Base-by-base conservation (phyloP, 2,329 filamentous ascomycete genomes). In the Didymosphaeria variabile region DNA sequence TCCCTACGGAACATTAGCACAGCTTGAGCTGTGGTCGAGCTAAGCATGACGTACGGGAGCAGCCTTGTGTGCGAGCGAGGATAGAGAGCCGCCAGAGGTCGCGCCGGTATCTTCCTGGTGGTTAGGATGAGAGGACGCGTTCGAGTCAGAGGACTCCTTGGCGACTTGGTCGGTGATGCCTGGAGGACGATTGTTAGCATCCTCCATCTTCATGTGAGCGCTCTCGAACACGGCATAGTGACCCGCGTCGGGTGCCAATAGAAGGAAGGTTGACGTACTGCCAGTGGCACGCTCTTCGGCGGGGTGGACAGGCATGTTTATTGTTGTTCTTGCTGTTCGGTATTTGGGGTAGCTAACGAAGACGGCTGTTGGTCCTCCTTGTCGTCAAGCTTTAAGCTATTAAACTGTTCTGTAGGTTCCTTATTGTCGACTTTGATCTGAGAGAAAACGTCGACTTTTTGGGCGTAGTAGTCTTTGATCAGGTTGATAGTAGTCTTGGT, bases 101-200 rank as follows among this genome's bases (percentile, higher is more conserved):
- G 72, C 75, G 29, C 68, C 65, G 52, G 64, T 73, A 19, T 76
- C 70, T 19, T 71, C 70, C 19, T 79, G 61, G 66, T 81, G 80
- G 19, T 74, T 59, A 32, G 60, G 44, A 61, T 79, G 76, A 34
- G 69, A 54, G 0, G 77, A 79, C 12, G 79, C 79, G 60, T 65
- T 81, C 23, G 77, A 79, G 71, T 80, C 75, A 26, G 65, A 70
- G 12, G 79, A 81, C 50, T 81, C 79, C 69, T 82, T 82, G 57
- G 80, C 80, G 50, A 82, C 74, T 66, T 80, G 67, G 70, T 82
- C 80, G 72, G 79, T 80, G 67, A 82, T 74, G 77, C 73, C 80
- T 82, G 49, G 17, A 9, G 1, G 5, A 10, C 5, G n/a, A 5
- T 54, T 36, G 19, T 55, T 42, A 55, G 34, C 45, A 21, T 47